A percentile compares a stretch with the other conserved stretches of the same genome.
Conservation (phyloP, 2,329 filamentous ascomycete species). For the Cercospora citrullina region DNA sequence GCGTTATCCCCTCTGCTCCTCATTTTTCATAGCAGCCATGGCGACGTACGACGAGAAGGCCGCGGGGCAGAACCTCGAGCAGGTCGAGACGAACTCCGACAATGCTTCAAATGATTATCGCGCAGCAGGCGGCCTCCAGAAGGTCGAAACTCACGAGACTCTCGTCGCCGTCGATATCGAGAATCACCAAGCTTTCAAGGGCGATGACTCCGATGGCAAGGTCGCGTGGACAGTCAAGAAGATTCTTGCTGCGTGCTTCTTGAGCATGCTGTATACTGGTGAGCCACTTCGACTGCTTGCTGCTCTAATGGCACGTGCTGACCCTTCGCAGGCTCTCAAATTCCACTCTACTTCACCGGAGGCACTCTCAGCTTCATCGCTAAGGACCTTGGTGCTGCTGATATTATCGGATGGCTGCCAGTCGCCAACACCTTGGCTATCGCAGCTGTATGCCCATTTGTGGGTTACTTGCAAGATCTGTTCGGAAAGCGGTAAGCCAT, state of each 20-base stretch:
- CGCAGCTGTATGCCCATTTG: conserved; percentile 60
- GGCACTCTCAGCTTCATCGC: conserved; percentile 29
- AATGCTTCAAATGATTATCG: conserved; percentile 9
- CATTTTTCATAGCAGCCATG: conserved; percentile 7
- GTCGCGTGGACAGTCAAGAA: conserved; percentile 40
- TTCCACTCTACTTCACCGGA: conserved; percentile 32
- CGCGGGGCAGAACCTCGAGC: conserved; percentile 17
- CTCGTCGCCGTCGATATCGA: conserved; percentile 37
- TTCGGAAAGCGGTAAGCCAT: conserved; percentile 54
- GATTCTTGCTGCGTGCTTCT: conserved; percentile 40
- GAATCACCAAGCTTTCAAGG: conserved; percentile 42
- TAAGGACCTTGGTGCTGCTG: conserved; percentile 22
- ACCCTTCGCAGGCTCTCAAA: conserved; percentile 25
- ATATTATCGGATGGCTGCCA: conserved; percentile 30
- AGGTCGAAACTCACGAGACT: conserved; percentile 23
- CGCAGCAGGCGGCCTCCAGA: conserved; percentile 18
- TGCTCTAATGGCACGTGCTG: background rate
- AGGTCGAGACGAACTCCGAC: conserved; percentile 21
- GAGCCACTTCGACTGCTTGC: background rate
- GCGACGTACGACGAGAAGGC: conserved; percentile 20
- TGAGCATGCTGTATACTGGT: conserved; percentile 43
- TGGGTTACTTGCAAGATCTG: conserved; percentile 65
- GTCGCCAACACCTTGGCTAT: conserved; percentile 56
- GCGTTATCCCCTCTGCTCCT: background rate
- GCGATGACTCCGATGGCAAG: conserved; percentile 45